Evolutionary conservation across 2,329 filamentous ascomycete genomes (phyloP).

Genomic region (Ophiostoma perfectum): DNA sequence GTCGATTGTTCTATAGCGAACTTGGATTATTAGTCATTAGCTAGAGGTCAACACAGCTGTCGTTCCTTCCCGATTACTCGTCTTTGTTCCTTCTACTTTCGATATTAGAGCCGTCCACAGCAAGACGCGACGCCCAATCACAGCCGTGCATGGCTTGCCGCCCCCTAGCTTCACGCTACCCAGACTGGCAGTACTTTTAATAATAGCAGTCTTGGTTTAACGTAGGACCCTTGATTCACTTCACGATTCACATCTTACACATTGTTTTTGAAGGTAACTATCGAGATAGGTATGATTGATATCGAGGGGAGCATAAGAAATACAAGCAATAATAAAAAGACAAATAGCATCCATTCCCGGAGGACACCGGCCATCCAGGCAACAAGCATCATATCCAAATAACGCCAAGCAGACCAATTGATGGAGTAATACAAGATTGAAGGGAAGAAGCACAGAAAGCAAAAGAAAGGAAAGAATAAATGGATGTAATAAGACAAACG

Average conservation of each 20-base stretch:
- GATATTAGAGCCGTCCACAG: background rate
- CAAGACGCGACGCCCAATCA: slow-evolving; percentile 1
- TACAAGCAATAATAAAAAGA: background rate
- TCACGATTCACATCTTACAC: too few relatives aligned
- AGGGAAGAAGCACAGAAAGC: background rate
- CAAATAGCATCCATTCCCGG: background rate
- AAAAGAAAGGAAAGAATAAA: background rate
- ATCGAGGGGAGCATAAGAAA: background rate
- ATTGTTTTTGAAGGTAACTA: too few relatives aligned
- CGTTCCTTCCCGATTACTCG: background rate
- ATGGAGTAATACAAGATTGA: background rate
- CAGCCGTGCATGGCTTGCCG: background rate
- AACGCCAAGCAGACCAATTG: slow-evolving; percentile 13
- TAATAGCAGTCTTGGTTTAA: background rate
- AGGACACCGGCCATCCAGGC: slow-evolving; percentile 7
- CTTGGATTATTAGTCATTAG: background rate
- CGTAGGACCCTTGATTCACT: background rate
- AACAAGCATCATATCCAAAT: background rate
- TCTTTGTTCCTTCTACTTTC: background rate
- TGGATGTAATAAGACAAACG: too few relatives aligned
- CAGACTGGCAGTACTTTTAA: background rate
- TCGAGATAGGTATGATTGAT: background rate
- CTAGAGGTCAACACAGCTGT: background rate
- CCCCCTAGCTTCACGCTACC: background rate
- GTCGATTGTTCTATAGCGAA: background rate